These are phyloP conservation scores for Huntiella moniliformis DNA, from an alignment of 2,329 filamentous ascomycete species.

Conservation along the genomic window DNA sequence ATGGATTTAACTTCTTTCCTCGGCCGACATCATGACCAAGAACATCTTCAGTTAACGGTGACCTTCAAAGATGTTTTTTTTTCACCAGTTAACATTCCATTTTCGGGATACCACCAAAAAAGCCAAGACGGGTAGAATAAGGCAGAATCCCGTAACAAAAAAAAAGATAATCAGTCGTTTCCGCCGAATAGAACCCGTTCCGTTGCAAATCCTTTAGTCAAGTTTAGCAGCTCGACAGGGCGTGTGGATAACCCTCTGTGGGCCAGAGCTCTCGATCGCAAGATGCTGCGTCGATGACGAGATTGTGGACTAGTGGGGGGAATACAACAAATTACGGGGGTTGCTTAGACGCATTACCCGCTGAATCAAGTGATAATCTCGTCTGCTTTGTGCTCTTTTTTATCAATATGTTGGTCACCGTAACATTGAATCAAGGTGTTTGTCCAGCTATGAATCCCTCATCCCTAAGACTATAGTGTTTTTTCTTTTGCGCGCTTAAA, in stretches of 20 bases:
- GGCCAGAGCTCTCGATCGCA: slow-evolving; percentile 2
- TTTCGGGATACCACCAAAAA: too few relatives aligned
- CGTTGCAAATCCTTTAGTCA: not conserved
- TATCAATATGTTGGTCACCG: not conserved
- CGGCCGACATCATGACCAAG: too few relatives aligned
- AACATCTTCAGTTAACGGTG: too few relatives aligned
- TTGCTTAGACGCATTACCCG: not conserved
- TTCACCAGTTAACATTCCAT: too few relatives aligned
- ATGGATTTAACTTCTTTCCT: too few relatives aligned
- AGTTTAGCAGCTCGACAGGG: not conserved
- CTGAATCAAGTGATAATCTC: not conserved
- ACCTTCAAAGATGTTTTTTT: too few relatives aligned
- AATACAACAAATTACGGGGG: not conserved
- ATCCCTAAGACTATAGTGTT: too few relatives aligned
- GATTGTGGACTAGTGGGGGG: not conserved
- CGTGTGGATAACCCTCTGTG: not conserved
- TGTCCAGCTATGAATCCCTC: too few relatives aligned
- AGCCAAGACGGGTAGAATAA: not conserved
- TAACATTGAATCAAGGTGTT: not conserved
- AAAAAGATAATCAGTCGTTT: not conserved
- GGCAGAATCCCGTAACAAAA: not conserved
- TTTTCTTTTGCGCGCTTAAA: too few relatives aligned
- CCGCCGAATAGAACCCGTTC: not conserved
- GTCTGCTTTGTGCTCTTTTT: not conserved
- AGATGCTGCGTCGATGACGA: slow-evolving; percentile 8